Base-by-base conservation (phyloP, 2,329 filamentous ascomycete genomes). In the Hypomyces rosellus region DNA sequence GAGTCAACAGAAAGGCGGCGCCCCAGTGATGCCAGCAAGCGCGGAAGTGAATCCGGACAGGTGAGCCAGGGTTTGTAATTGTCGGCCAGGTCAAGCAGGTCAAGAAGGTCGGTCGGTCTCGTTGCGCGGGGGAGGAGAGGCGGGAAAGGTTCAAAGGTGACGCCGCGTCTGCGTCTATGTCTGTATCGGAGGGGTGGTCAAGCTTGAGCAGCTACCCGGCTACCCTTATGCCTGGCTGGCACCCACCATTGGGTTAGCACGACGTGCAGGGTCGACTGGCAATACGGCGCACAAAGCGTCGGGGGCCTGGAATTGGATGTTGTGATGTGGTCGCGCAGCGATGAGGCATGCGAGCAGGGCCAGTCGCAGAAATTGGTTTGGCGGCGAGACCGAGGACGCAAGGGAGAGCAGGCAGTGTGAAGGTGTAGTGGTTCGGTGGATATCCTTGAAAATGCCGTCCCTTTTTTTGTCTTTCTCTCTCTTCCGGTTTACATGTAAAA, bases 271-370 rank as follows among this genome's bases (percentile, higher is more conserved):
- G 18, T 44, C 49, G 13, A 37, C 38, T 22, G 43, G 34, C 50
- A 44, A 37, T 42, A 46, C 51, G 51, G 53, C 46, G 48, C 45
- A 45, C 40, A 34, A 45, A 47, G 48, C 45, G 46, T 54, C 53
- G 49, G 36, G 40, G 43, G 46, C 46, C 30, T 49, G 40, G 48
- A 46, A 44, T 47, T 40, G 49, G 41, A 48, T 33, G 50, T 48
- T 46, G 50, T 53, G 48, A 48, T 45, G 55, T 56, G 55, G 64
- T 66, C 54, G 61, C 59, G 61, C 64, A 66, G 55, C 63, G 63
- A 65, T 65, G 61, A 63, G 60, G 64, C 63, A 66, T 65, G 61
- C 62, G 59, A 62, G 54, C 57, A 52, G 56, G 54, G 53, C 56
- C 49, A 43, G 18, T 36, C 49, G 44, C 53, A 44, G 46, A 34